phyloP scores from a whole-genome alignment of 495 filamentous ascomycete species.

The Trichocladium uniseriatum region DNA sequence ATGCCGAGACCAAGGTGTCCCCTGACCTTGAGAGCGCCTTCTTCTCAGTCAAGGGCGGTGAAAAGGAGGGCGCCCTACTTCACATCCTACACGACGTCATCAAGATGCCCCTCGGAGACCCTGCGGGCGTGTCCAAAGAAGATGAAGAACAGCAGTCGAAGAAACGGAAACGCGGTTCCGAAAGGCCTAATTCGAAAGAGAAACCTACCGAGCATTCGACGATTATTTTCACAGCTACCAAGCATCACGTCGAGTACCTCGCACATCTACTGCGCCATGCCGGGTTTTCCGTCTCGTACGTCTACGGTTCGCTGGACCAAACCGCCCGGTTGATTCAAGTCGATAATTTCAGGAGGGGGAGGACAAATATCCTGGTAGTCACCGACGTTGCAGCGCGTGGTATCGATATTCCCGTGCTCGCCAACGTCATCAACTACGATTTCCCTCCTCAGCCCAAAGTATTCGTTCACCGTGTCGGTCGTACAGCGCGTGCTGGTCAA shows the following conservation, averaged over 20 bases:
- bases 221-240: slow-evolving; percentile 88
- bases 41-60: slow-evolving; percentile 81
- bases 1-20: slow-evolving; percentile 91
- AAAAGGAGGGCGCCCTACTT: slow-evolving; percentile 87
- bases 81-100: slow-evolving; percentile 86
- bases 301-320: slow-evolving; percentile 89
- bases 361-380: slow-evolving; percentile 86
- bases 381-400: slow-evolving; percentile 95
- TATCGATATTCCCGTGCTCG: slow-evolving; percentile 93
- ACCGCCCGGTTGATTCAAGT: slow-evolving; percentile 86
- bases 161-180: slow-evolving; percentile 59
- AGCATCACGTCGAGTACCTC: slow-evolving; percentile 96
- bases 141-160: slow-evolving; percentile 43
- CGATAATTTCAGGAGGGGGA: slow-evolving; percentile 71
- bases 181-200: slow-evolving; percentile 36
- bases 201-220: slow-evolving; percentile 74
- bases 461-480: slow-evolving; percentile 90
- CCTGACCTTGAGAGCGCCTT: slow-evolving; percentile 89
- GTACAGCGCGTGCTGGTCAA: slow-evolving; percentile 86
- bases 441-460: slow-evolving; percentile 96
- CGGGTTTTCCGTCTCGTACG: slow-evolving; percentile 83
- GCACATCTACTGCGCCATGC: slow-evolving; percentile 58
- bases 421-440: slow-evolving; percentile 98
- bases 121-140: slow-evolving; percentile 39
- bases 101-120: slow-evolving; percentile 75